Conservation (phyloP, 768 basidiomycete species). For the Postia placenta region DNA sequence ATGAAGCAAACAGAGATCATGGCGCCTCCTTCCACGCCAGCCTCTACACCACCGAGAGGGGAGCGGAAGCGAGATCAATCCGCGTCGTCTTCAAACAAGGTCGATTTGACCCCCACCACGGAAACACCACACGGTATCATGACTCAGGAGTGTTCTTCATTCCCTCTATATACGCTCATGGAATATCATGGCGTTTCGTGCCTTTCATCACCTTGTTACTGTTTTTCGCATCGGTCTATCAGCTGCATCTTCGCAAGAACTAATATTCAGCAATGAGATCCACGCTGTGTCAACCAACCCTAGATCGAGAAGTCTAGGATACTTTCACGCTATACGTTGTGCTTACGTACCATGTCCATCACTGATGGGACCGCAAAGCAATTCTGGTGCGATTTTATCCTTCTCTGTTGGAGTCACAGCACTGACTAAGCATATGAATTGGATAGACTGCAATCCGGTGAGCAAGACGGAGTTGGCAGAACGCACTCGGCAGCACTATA, state of each 20-base stretch:
- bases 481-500: too few relatives aligned
- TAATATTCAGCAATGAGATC: neutral
- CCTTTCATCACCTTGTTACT: too few relatives aligned
- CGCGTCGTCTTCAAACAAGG: too few relatives aligned
- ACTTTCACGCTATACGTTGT: neutral
- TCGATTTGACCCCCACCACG: too few relatives aligned
- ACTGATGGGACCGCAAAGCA: neutral
- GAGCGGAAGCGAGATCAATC: constrained; percentile 4
- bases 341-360: neutral
- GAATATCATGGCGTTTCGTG: too few relatives aligned
- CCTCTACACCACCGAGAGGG: neutral
- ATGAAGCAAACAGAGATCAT: too few relatives aligned
- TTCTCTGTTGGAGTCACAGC: too few relatives aligned
- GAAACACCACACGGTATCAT: neutral
- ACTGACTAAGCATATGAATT: too few relatives aligned
- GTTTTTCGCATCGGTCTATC: neutral
- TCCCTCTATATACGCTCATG: neutral
- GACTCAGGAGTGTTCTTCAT: neutral
- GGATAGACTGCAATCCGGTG: too few relatives aligned
- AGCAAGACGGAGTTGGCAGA: too few relatives aligned
- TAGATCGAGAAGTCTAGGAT: neutral
- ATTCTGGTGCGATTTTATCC: too few relatives aligned
- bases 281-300: neutral
- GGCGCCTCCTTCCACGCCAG: constrained; percentile 2
- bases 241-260: neutral